These are phyloP conservation scores for Geranium brycei DNA, from an alignment of 345 rosid species.

Conservation along the genomic window DNA sequence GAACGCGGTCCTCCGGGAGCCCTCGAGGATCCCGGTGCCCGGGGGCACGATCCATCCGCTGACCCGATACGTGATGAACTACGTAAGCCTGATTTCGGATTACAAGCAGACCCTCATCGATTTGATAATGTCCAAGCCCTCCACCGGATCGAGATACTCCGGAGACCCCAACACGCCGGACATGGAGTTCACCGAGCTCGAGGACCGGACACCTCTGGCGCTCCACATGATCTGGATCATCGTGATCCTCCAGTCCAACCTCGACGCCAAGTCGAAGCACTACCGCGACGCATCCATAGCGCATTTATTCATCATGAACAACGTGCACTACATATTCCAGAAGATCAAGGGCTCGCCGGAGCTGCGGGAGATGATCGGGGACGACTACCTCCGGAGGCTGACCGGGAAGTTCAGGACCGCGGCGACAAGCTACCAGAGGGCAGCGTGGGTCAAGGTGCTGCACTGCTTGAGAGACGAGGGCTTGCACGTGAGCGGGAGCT, in stretches of 20 bases:
- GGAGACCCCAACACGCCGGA: conserved; percentile 59
- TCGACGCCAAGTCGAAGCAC: conserved; percentile 71
- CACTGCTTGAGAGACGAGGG: conserved; percentile 85
- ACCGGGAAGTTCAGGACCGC: conserved; percentile 67
- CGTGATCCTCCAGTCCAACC: conserved; percentile 71
- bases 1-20: conserved; percentile 63
- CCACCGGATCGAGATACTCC: conserved; percentile 57
- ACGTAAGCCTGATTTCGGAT: conserved; percentile 80
- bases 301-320: conserved; percentile 84
- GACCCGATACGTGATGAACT: conserved; percentile 96
- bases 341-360: conserved; percentile 75
- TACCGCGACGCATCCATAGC: conserved; percentile 59
- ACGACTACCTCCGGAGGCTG: conserved; percentile 59
- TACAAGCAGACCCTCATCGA: conserved; percentile 66
- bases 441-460: conserved; percentile 73
- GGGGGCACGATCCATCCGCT: conserved; percentile 92
- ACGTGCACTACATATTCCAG: conserved; percentile 78
- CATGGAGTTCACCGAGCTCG: conserved; percentile 67
- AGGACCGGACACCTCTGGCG: conserved; percentile 54
- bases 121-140: conserved; percentile 69
- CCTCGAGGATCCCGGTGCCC: conserved; percentile 62
- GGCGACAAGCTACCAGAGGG: conserved; percentile 71
- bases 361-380: conserved; percentile 82
- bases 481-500: conserved; percentile 68
- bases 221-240: conserved; percentile 87